Evolutionary conservation across 2,329 filamentous ascomycete genomes (phyloP).

Genomic region (Stylonectria norvegica): DNA sequence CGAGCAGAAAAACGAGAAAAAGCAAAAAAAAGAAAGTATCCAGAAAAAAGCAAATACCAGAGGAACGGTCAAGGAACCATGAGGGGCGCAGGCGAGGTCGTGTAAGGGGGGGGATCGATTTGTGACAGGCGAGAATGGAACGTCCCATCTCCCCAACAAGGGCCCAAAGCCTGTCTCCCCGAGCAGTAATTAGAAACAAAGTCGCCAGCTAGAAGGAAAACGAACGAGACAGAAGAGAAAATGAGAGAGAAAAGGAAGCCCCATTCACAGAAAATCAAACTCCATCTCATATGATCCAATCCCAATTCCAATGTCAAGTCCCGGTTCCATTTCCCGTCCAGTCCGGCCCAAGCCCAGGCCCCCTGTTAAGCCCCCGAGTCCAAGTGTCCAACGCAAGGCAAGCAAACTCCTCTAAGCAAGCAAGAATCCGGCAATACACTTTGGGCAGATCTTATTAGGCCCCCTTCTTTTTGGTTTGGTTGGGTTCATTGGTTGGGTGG

Average conservation of each 20-base stretch:
- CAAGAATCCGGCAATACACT: neutral
- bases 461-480: neutral
- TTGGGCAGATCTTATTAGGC: neutral
- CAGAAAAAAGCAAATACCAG: constrained; percentile 8
- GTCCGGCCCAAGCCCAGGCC: neutral
- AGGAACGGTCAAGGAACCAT: constrained; percentile 18
- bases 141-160: no score
- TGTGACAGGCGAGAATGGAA: neutral
- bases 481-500: neutral
- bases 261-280: neutral
- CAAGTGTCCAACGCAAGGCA: neutral
- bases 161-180: no score
- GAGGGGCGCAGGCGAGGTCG: no score
- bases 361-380: neutral
- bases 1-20: constrained; percentile 1
- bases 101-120: no score
- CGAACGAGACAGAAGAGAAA: neutral
- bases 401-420: neutral
- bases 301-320: neutral
- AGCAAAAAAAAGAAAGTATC: constrained; percentile 2
- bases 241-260: neutral
- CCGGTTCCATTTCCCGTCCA: no score
- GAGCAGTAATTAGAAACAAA: neutral
- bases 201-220: neutral
- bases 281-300: constrained; percentile 1